These are phyloP conservation scores for Logfia minima DNA, from an alignment of 129 eudicot genomes.

Conservation along the genomic window DNA sequence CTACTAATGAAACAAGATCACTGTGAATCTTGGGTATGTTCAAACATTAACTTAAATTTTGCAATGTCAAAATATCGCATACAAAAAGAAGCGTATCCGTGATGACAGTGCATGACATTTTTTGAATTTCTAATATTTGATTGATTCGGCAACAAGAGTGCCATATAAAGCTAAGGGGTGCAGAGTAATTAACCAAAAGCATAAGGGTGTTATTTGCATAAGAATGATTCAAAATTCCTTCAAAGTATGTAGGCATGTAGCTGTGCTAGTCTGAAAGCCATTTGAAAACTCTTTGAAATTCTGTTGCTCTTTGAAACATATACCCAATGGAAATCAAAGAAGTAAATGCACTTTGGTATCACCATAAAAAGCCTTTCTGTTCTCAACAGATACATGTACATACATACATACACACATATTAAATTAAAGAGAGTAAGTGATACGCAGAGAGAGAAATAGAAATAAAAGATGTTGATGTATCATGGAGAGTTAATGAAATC, in stretches of 20 bases:
- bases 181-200: background rate
- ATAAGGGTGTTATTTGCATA: conserved; percentile 19
- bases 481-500: conserved; percentile 33
- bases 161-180: conserved; percentile 11
- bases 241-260: conserved; percentile 15
- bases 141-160: background rate
- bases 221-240: conserved; percentile 28
- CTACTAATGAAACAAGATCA: background rate
- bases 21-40: background rate
- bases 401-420: background rate
- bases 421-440: background rate
- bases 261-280: conserved; percentile 29
- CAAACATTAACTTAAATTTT: background rate
- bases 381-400: conserved; percentile 1
- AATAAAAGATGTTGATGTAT: conserved; percentile 30
- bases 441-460: conserved; percentile 10
- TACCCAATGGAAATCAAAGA: conserved; percentile 33
- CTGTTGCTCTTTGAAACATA: conserved; percentile 30
- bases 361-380: conserved; percentile 27
- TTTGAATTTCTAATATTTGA: no score
- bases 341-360: conserved; percentile 42
- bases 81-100: background rate
- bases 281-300: conserved; percentile 14
- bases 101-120: no score
- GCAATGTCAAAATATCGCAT: background rate